These are phyloP conservation scores for Acacia melanoxylon DNA, from an alignment of 306 rosid genomes.

Conservation along the genomic window DNA sequence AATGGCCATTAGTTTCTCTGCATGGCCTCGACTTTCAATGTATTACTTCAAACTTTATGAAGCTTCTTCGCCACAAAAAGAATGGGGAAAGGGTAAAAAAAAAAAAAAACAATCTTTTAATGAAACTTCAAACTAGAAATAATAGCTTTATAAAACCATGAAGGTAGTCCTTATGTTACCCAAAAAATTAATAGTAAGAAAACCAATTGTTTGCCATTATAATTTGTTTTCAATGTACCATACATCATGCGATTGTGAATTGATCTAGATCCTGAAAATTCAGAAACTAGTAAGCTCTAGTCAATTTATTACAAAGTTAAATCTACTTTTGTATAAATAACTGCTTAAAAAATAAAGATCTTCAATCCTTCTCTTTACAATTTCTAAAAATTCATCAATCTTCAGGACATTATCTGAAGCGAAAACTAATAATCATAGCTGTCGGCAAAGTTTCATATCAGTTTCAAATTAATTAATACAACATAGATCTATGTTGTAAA, in stretches of 20 bases:
- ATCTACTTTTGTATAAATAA: background rate
- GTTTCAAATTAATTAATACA: background rate
- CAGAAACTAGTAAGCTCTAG: background rate
- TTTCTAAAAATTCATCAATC: background rate
- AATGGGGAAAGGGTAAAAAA: background rate
- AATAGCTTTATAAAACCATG: background rate
- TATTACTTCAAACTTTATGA: slow-evolving; percentile 25
- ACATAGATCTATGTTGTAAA: background rate
- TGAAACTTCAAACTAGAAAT: slow-evolving; percentile 16
- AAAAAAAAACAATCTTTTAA: background rate
- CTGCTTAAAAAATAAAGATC: background rate
- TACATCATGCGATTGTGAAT: background rate
- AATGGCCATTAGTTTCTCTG: slow-evolving; percentile 23
- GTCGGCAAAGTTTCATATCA: background rate
- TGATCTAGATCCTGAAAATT: background rate
- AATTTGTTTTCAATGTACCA: background rate
- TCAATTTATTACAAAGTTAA: background rate
- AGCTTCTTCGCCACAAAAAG: slow-evolving; percentile 4
- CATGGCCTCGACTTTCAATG: slow-evolving; percentile 22
- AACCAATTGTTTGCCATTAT: background rate
- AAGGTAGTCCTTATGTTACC: background rate
- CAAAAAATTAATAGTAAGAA: background rate
- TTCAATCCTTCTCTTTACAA: background rate
- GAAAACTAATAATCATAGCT: background rate
- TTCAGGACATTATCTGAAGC: background rate